phyloP scores from a whole-genome alignment of 1,284 basidiomycete genomes.

The Testicularia cyperi region DNA sequence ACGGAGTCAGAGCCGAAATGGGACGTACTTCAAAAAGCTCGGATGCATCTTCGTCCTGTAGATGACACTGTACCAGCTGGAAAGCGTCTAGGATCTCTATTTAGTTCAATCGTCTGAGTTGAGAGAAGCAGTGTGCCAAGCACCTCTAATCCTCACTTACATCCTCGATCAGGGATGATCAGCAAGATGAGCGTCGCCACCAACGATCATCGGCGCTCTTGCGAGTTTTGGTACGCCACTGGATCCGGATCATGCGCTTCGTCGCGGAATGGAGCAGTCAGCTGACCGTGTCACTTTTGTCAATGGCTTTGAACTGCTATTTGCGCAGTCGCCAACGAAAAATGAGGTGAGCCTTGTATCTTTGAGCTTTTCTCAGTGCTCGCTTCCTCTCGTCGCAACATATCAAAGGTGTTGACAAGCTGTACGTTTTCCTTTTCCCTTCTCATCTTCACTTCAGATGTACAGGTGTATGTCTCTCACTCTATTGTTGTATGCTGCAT shows the following conservation, averaged over 20 bases:
- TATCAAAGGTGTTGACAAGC: not conserved
- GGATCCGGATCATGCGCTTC: not conserved
- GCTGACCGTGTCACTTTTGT: not conserved
- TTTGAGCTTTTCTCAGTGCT: not conserved
- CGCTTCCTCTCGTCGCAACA: not conserved
- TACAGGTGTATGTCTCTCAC: conserved; percentile 10
- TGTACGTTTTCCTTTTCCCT: not conserved
- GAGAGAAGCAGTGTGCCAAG: not conserved
- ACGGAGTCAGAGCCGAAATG: no score
- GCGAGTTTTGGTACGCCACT: conserved; percentile 4
- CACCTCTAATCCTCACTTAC: not conserved
- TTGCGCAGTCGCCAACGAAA: conserved; percentile 23
- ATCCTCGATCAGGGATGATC: no score
- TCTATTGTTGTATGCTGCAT: no score
- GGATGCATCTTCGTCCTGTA: no score
- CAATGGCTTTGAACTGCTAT: not conserved
- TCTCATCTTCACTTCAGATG: conserved; percentile 4
- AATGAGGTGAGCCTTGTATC: conserved; percentile 15
- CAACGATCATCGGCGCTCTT: not conserved
- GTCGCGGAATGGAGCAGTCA: no score
- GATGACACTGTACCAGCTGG: no score
- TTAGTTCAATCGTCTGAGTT: no score
- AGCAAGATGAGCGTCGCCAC: not conserved
- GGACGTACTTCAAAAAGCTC: no score
- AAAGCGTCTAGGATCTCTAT: no score